Base-by-base conservation (phyloP, 2,329 filamentous ascomycete species). In the Alternaria metachromatica region DNA sequence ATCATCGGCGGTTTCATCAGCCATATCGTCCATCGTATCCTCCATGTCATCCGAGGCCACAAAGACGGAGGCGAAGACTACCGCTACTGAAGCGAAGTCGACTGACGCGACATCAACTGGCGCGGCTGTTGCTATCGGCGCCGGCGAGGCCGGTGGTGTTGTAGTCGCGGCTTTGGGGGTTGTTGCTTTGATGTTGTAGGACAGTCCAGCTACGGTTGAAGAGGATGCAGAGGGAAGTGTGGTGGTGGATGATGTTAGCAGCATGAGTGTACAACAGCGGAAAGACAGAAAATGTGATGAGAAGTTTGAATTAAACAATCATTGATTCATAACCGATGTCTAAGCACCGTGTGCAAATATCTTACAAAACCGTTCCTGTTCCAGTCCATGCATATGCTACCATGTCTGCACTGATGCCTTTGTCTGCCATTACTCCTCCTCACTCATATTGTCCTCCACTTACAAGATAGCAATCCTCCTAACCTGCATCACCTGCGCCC, bases 401-500 rank as follows among this genome's bases (percentile, higher is more conserved):
- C 6, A n/a, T 23, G 18, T 20, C 30, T 56, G n/a, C n/a, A n/a
- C n/a, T 10, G 13, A 44, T 43, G 7, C 23, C n/a, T 4, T 33
- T 3, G 0, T 13, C 7, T n/a, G 8, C 30, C 45, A 18, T n/a
- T 20, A 20, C 18, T 18, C 18, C 28, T 18, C 37, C 37, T 11
- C 15, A 6, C 13, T 20, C 13, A 30, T 26, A 7, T 10, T 43
- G 1, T 8, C n/a, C 15, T 44, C 45, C 26, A 12, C 53, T 59
- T 72, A 79, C 57, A 73, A 67, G 25, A 79, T 78, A 33, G 64
- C 59, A 25, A 79, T 75, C 55, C 70, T 75, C 67, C 66, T 73
- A 20, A 67, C 63, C 50, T 72, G 66, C 23, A 66, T 72, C 15
- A 58, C 68, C 43, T 74, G 74, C 25, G 87, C 86, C 84, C 91